Conservation (phyloP, 176 grass and related monocot species). For the Stipa capillata region DNA sequence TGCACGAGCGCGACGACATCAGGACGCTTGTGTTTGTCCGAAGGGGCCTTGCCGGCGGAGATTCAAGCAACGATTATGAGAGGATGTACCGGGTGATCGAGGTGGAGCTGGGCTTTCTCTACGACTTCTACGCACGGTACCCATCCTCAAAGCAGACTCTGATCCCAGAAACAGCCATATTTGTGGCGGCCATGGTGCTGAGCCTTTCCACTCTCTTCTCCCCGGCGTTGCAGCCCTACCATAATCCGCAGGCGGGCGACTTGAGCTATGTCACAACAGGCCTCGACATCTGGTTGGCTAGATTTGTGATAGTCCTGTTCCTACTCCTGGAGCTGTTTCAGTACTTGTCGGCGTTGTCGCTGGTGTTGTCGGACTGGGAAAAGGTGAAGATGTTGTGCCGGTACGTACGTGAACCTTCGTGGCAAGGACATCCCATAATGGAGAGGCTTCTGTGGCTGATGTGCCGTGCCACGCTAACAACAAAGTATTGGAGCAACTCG, state of each 20-base stretch:
- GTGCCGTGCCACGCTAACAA: background rate
- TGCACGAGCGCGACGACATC: background rate
- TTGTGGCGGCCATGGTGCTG: background rate
- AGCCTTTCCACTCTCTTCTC: background rate
- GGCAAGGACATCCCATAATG: background rate
- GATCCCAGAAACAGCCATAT: background rate
- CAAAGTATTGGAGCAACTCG: conserved; percentile 2
- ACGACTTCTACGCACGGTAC: background rate
- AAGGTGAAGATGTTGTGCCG: conserved; percentile 16
- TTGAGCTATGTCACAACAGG: background rate
- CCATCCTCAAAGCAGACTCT: background rate
- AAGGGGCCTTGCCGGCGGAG: background rate
- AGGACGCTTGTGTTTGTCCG: background rate
- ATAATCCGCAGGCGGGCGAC: accelerated
- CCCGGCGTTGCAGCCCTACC: background rate
- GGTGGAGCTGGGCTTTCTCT: conserved; percentile 8
- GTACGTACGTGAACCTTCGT: background rate
- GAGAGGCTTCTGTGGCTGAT: background rate
- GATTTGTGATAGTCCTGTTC: background rate
- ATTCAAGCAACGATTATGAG: background rate
- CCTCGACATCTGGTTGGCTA: background rate
- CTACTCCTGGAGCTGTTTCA: background rate
- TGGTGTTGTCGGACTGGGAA: background rate
- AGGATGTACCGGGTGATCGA: conserved; percentile 1
- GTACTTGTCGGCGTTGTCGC: background rate